Base-by-base conservation (phyloP, 2,329 filamentous ascomycete genomes). In the Xylariaceae sp. region DNA sequence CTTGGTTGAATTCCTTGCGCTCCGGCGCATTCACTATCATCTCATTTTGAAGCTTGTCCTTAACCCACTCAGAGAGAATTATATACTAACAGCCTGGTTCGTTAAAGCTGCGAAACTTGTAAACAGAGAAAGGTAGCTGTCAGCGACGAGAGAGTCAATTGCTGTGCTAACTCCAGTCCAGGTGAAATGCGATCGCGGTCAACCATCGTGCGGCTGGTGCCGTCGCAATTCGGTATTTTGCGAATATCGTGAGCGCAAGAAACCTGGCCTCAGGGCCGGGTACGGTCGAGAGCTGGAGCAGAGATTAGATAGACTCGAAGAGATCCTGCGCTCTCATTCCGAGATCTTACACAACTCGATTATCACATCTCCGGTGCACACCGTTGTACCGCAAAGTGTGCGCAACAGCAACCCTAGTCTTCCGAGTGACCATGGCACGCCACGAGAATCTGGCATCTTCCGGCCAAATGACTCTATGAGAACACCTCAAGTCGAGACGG, bases 111-210 rank as follows among this genome's bases (percentile, higher is more conserved):
- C 66, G 89, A 92, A 71, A 78, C 88, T 47, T 90, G 88, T 75
- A 91, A 92, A 71, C 84, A 88, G 69, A 77, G 89, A 73, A 93
- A 92, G 77, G 88, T 90, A 71, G 50, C 69, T 63, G 36, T 54
- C 16, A 4, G 4, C 34, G 22, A 28, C 7, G 7, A 7, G 22
- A 7, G 4, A 28, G 22, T 7, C 22, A 28, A 28, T 28, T 28
- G 22, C 22, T 28, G 4, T 28, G 7, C 22, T 28, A 28, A 28
- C 7, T 5, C 4, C 45, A 33, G 45, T 41, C 9, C 47, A 85
- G 83, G 84, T 87, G 28, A 88, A 88, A 78, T 89, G 87, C 69
- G 88, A 92, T 70, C 82, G 89, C 34, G 85, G 84, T 5, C 86
- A 90, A 62, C 88, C 88, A 1, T 82, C 83, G 6, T 87, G 84